phyloP scores from a whole-genome alignment of 2,329 filamentous ascomycete species.

The Acrocalymma vagum region DNA sequence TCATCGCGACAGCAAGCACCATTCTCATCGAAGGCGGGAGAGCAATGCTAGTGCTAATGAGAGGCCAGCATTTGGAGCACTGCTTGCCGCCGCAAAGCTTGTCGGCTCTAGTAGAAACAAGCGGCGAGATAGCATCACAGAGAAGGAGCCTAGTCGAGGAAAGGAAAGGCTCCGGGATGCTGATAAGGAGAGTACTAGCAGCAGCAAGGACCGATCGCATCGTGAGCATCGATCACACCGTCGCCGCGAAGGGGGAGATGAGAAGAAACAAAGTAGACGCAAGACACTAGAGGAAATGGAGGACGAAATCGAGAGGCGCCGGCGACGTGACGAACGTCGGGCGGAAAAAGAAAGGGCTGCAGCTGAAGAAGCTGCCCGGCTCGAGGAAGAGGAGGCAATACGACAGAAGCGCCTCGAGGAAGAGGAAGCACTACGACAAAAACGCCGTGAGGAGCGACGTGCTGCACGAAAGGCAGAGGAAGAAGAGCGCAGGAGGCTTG shows the following conservation, averaged over 20 bases:
- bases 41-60: conserved; percentile 40
- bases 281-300: conserved; percentile 33
- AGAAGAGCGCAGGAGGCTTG: conserved; percentile 26
- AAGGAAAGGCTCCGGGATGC: conserved; percentile 29
- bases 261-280: conserved; percentile 39
- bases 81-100: conserved; percentile 29
- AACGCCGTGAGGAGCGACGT: conserved; percentile 37
- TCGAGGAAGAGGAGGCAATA: conserved; percentile 18
- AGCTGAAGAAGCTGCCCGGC: conserved; percentile 34
- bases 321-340: conserved; percentile 37
- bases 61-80: conserved; percentile 26
- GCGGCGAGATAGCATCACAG: conserved; percentile 43
- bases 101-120: conserved; percentile 31
- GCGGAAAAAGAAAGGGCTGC: conserved; percentile 35
- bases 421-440: conserved; percentile 31
- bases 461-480: conserved; percentile 33
- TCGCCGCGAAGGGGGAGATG: conserved; percentile 33
- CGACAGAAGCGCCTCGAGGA: conserved; percentile 19
- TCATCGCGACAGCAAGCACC: conserved; percentile 35
- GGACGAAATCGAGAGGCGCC: conserved; percentile 33
- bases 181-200: conserved; percentile 30
- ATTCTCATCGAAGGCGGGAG: conserved; percentile 37
- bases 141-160: conserved; percentile 30
- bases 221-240: conserved; percentile 36
- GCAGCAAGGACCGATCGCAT: conserved; percentile 36